Evolutionary conservation across 2,329 filamentous ascomycete species (phyloP).

Genomic region (Arthrobotrys pseudoclavata): DNA sequence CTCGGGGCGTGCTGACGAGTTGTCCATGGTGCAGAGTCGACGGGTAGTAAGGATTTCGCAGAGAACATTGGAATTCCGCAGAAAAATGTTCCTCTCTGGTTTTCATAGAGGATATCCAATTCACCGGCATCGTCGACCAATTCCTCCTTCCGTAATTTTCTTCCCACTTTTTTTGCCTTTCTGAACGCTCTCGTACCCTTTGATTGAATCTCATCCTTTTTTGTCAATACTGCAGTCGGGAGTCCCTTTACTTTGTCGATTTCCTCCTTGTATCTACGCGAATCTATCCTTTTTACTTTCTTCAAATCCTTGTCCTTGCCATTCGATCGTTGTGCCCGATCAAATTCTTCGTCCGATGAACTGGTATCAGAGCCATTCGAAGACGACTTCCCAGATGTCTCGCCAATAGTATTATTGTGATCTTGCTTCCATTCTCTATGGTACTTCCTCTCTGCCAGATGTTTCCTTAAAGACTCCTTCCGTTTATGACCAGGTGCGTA

Average conservation of each 20-base stretch:
- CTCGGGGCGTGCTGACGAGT: constrained; percentile 74
- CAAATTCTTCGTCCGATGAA: constrained; percentile 50
- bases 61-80: constrained; percentile 94
- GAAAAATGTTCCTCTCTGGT: constrained; percentile 89
- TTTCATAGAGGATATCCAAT: constrained; percentile 94
- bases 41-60: constrained; percentile 82
- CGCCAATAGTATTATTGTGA: constrained; percentile 51
- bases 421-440: constrained; percentile 60
- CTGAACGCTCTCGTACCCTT: constrained; percentile 41
- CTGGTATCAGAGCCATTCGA: constrained; percentile 46
- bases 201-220: constrained; percentile 52
- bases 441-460: constrained; percentile 63
- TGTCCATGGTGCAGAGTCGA: constrained; percentile 90
- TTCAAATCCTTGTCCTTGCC: constrained; percentile 56
- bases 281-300: constrained; percentile 48
- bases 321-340: constrained; percentile 18
- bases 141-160: constrained; percentile 58
- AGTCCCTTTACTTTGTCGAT: constrained; percentile 35
- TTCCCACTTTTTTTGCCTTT: constrained; percentile 46
- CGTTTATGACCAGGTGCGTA: constrained; percentile 45
- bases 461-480: constrained; percentile 62
- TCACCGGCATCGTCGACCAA: constrained; percentile 65
- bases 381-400: constrained; percentile 52
- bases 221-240: constrained; percentile 42
- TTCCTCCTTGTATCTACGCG: constrained; percentile 40